Conservation (phyloP, 2,329 filamentous ascomycete species). For the Diaporthe eres region DNA sequence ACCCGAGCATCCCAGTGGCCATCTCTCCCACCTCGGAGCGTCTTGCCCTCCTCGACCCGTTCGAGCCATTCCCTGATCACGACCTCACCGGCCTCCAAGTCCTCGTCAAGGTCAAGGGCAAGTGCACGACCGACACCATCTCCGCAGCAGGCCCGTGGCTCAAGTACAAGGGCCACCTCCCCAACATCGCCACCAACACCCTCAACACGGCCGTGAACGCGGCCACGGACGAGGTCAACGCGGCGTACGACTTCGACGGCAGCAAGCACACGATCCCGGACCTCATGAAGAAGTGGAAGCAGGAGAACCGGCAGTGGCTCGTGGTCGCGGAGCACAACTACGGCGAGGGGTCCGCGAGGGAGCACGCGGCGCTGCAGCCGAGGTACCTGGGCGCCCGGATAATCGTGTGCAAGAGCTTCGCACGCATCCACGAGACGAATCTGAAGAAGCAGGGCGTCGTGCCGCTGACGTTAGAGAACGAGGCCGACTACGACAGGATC, state of each 20-base stretch:
- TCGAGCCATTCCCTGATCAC: constrained; percentile 81
- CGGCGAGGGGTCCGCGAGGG: constrained; percentile 87
- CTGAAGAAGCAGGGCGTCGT: constrained; percentile 98
- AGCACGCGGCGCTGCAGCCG: constrained; percentile 90
- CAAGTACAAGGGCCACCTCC: constrained; percentile 98
- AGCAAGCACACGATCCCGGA: constrained; percentile 84
- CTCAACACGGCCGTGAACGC: constrained; percentile 95
- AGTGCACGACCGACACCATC: constrained; percentile 99
- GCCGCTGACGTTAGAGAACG: constrained; percentile 90
- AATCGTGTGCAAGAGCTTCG: constrained; percentile 86
- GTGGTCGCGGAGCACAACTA: constrained; percentile 98
- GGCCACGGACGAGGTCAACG: constrained; percentile 92
- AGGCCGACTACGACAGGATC: constrained; percentile 89
- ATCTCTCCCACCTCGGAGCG: constrained; percentile 91
- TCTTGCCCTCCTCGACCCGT: constrained; percentile 91
- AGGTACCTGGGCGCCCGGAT: constrained; percentile 86
- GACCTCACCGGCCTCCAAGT: constrained; percentile 86
- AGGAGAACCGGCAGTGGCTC: constrained; percentile 83
- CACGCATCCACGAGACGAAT: constrained; percentile 94
- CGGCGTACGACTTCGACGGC: constrained; percentile 89
- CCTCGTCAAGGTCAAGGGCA: constrained; percentile 95
- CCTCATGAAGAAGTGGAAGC: constrained; percentile 87
- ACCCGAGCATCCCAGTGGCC: constrained; percentile 78
- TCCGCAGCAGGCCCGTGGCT: constrained; percentile 97
- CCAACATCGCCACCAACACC: constrained; percentile 98